These are phyloP conservation scores for Gossypium davidsonii DNA, from an alignment of 441 rosid species.

Conservation along the genomic window DNA sequence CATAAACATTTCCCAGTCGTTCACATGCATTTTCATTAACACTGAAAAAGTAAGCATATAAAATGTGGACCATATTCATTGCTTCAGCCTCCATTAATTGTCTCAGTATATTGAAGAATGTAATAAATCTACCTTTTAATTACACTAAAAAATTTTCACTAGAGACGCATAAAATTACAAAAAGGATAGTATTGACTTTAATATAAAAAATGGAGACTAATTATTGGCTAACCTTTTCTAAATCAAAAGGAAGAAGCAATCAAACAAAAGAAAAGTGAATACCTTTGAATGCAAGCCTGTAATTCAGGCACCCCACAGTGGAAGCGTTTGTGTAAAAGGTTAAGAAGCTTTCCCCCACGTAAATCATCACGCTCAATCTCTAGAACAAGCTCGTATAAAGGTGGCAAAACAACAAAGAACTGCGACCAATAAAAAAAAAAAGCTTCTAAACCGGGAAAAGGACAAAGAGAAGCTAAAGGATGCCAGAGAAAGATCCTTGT, in stretches of 20 bases:
- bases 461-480: background rate
- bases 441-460: background rate
- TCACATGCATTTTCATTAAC: background rate
- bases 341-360: constrained; percentile 84
- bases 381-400: constrained; percentile 72
- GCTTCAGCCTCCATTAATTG: too few species aligned
- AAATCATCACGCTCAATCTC: constrained; percentile 90
- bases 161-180: too few species aligned
- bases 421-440: constrained; percentile 18
- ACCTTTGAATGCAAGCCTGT: constrained; percentile 93
- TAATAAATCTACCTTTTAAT: too few species aligned
- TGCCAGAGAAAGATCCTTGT: constrained; percentile 44
- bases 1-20: background rate
- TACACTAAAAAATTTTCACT: too few species aligned
- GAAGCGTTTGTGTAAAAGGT: constrained; percentile 73
- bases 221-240: background rate
- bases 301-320: constrained; percentile 97
- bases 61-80: background rate
- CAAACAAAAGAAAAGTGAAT: constrained; percentile 1
- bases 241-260: background rate
- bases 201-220: too few species aligned
- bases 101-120: too few species aligned
- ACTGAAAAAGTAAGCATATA: background rate
- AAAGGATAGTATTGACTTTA: too few species aligned
- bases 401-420: constrained; percentile 87